phyloP scores from a whole-genome alignment of 768 basidiomycete genomes.

The Suillus clintonianus region DNA sequence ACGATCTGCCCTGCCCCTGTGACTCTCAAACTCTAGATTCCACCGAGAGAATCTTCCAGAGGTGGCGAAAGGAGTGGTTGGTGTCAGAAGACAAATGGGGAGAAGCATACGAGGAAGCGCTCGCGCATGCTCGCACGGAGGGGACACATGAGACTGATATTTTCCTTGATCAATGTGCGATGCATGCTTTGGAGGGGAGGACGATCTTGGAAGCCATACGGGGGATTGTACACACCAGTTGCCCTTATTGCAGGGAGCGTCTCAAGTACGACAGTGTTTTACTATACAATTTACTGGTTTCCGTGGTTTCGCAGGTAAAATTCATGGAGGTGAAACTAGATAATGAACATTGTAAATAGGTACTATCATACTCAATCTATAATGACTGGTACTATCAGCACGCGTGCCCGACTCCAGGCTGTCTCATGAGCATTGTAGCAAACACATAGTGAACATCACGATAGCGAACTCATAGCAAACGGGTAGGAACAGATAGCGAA shows the following conservation, averaged over 20 bases:
- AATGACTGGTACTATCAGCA: too few species aligned
- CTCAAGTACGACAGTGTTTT: neutral
- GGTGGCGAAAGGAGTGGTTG: too few species aligned
- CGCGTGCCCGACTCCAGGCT: too few species aligned
- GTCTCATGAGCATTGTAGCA: too few species aligned
- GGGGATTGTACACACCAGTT: neutral
- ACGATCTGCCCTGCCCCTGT: too few species aligned
- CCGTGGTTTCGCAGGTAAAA: neutral
- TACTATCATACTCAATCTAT: neutral
- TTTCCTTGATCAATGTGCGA: neutral
- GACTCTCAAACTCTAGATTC: too few species aligned
- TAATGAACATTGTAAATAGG: neutral
- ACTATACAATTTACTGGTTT: neutral
- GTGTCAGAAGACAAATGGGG: neutral
- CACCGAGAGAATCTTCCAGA: too few species aligned
- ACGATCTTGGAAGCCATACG: neutral
- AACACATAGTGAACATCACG: too few species aligned
- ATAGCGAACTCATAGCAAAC: neutral
- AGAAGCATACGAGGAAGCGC: neutral
- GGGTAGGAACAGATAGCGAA: neutral
- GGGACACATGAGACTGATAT: neutral
- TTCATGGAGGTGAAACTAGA: constrained; percentile 4
- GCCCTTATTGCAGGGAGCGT: neutral
- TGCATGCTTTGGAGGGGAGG: neutral
- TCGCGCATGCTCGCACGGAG: neutral